Conservation (phyloP, 306 rosid species). For the Abrus precatorius region DNA sequence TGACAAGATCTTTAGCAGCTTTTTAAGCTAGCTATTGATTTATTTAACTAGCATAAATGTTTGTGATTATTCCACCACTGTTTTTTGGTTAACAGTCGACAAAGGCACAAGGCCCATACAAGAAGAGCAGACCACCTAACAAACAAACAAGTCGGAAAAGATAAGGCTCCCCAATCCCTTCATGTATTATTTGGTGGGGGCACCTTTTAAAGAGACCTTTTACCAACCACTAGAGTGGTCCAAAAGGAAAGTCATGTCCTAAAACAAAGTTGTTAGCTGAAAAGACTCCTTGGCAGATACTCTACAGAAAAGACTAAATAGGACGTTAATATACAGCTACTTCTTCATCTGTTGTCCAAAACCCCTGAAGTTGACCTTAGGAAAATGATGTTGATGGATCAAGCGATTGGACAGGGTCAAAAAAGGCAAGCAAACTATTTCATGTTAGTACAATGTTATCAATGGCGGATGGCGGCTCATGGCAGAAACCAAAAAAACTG, state of each 20-base stretch:
- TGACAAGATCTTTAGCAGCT: too few species aligned
- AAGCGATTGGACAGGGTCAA: background rate
- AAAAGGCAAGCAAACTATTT: constrained; percentile 5
- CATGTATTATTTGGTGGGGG: constrained; percentile 34
- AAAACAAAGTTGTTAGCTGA: constrained; percentile 7
- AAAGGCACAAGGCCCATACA: too few species aligned
- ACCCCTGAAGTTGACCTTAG: constrained; percentile 8
- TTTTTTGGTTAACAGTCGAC: too few species aligned
- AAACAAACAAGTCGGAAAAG: constrained; percentile 8
- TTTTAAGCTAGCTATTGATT: too few species aligned
- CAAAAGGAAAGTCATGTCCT: constrained; percentile 10
- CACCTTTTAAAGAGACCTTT: constrained; percentile 18
- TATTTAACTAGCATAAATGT: too few species aligned
- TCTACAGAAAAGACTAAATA: background rate
- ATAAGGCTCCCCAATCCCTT: constrained; percentile 21
- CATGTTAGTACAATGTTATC: background rate
- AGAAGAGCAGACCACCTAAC: background rate
- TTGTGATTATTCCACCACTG: too few species aligned
- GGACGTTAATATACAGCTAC: background rate
- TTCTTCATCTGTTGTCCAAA: constrained; percentile 19
- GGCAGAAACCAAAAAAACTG: too few species aligned
- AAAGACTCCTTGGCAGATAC: constrained; percentile 15
- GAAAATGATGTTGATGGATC: constrained; percentile 28
- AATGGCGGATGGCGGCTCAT: too few species aligned
- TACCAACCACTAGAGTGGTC: constrained; percentile 28